These are phyloP conservation scores for Sarocladiaceae sp. DNA, from an alignment of 2,329 filamentous ascomycete species.

Conservation along the genomic window DNA sequence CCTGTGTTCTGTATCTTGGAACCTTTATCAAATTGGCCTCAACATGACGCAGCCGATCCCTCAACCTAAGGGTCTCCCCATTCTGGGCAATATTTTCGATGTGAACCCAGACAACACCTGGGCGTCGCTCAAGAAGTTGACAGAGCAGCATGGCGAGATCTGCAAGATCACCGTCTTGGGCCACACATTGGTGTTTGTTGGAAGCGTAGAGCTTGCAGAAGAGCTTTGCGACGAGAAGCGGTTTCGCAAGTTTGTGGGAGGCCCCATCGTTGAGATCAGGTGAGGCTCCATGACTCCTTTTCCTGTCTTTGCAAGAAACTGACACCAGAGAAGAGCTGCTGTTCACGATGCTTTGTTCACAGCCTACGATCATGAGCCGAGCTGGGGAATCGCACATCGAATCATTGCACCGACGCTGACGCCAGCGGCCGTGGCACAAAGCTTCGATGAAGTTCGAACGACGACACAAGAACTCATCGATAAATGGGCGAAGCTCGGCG, in stretches of 20 bases:
- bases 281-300: not conserved
- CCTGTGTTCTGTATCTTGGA: not conserved
- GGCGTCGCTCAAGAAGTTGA: conserved; percentile 28
- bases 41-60: conserved; percentile 29
- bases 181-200: conserved; percentile 35
- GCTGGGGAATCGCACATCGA: conserved; percentile 45
- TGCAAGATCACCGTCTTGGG: conserved; percentile 30
- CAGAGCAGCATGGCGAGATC: conserved; percentile 30
- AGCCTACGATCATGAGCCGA: conserved; percentile 40
- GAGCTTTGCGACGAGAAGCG: conserved; percentile 47
- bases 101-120: conserved; percentile 29
- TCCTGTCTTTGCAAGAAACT: not conserved
- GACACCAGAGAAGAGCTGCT: conserved; percentile 32
- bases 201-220: conserved; percentile 39
- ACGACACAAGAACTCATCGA: conserved; percentile 41
- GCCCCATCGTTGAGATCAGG: conserved; percentile 38
- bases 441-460: conserved; percentile 42
- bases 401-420: conserved; percentile 43
- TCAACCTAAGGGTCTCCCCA: conserved; percentile 26
- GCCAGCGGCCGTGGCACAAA: conserved; percentile 23
- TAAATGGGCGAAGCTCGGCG: conserved; percentile 38
- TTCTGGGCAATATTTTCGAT: conserved; percentile 31
- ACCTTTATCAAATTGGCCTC: not conserved
- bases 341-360: conserved; percentile 49
- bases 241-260: conserved; percentile 48